Evolutionary conservation across 2,329 filamentous ascomycete genomes (phyloP), one percentile per base, ranked within the genome.

Genomic region (Xylariaceae sp.): DNA sequence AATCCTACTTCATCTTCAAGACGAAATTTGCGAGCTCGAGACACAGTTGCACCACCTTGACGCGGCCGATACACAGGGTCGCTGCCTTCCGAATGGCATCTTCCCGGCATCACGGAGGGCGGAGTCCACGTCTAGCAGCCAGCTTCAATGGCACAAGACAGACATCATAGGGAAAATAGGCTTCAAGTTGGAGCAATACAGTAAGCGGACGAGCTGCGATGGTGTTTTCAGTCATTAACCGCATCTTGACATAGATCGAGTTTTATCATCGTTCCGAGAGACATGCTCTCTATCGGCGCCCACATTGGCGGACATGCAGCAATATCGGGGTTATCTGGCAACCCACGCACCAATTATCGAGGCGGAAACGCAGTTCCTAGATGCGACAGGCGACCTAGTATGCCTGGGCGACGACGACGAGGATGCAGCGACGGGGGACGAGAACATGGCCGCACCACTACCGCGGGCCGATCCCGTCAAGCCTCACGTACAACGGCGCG

Each of bases 21-120:
- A 95, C 65, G 89, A 95, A 68, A 81, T 96, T 16, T 77, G 79
- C 29, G 87, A 92, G 63, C 75, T 95, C 36, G 91, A 96, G 70
- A 85, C 90, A 63, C 84, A 92, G 53, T 78, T 96, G 1, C 80
- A 82, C 16, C 75, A 77, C 0, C 71, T 94, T 1, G 92, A 96
- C 64, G 72, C 72, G 18, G 71, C 72, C 1, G 80, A 84, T 61
- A 80, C 80, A 0, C 74, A 78, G 56, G 72, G 68, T 8, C 68
- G 75, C 2, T 70, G 72, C 0, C 63, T 74, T 29, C 71, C 70
- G 36, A 72, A 71, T 18, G 69, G 73, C 6, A 74, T 79, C 18
- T 59, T 77, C 3, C 85, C 80, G 3, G 83, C 84, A 0, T 87
- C 84, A 1, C 72, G 85, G 26, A 74, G 86, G 8, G 74, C 74